Conservation (phyloP, 371 early-diverging fungal species). For the Blakeslea trispora region DNA sequence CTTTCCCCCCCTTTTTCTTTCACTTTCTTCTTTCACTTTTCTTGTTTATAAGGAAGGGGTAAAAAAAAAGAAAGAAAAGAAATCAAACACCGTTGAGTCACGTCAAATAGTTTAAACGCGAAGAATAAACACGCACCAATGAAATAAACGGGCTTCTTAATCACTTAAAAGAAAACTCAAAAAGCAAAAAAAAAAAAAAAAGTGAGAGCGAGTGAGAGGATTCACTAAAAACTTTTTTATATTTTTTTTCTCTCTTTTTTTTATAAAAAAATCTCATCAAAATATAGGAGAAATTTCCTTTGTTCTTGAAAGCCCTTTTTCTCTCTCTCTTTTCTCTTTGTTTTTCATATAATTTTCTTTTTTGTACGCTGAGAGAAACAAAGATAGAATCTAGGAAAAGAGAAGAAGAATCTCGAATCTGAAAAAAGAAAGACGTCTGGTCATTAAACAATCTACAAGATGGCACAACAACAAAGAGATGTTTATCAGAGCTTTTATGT, state of each 20-base stretch:
- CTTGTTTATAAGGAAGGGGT: not conserved
- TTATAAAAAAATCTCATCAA: too few relatives aligned
- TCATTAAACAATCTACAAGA: constrained; percentile 10
- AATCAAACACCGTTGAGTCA: constrained; percentile 1
- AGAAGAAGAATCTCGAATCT: constrained; percentile 12
- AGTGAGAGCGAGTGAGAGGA: too few relatives aligned
- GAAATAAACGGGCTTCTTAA: constrained; percentile 9
- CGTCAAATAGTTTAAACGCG: constrained; percentile 22
- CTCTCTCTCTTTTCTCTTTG: not conserved
- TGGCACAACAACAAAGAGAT: constrained; percentile 30
- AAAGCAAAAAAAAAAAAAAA: not conserved
- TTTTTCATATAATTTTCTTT: too few relatives aligned
- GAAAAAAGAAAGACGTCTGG: constrained; percentile 12
- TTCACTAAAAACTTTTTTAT: constrained; percentile 2
- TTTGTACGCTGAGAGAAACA: not conserved
- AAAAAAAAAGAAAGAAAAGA: not conserved
- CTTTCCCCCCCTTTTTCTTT: too few relatives aligned
- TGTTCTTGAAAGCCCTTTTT: not conserved
- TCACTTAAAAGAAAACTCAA: not conserved
- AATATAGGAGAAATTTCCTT: constrained; percentile 13
- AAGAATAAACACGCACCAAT: constrained; percentile 20
- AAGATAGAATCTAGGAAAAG: constrained; percentile 6
- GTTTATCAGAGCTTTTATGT: constrained; percentile 23
- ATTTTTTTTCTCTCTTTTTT: constrained; percentile 1
- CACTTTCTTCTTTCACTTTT: too few relatives aligned